Percentiles rank a stretch among this genome's conserved stretches.
These are phyloP conservation scores for Nemania sp. DNA, from an alignment of 2,329 filamentous ascomycete species.

Conservation along the genomic window DNA sequence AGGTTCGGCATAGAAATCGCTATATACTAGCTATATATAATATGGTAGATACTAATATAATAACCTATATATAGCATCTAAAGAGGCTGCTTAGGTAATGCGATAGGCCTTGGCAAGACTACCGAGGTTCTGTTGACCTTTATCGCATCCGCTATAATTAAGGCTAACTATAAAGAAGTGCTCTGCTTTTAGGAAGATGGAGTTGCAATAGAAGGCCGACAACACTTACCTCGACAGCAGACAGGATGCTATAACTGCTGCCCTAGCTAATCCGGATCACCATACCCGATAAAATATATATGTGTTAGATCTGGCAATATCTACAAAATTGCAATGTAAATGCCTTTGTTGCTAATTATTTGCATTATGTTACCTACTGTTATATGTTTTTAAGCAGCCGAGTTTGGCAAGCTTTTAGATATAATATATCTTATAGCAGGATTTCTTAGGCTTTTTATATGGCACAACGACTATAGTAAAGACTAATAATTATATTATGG, in stretches of 20 bases:
- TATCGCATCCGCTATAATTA: conserved; percentile 7
- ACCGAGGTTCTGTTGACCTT: background rate
- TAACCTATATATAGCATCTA: background rate
- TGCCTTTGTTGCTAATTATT: conserved; percentile 1
- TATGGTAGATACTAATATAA: conserved; percentile 10
- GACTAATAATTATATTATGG: background rate
- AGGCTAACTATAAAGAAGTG: conserved; percentile 1
- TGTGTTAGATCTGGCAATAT: background rate
- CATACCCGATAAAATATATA: conserved; percentile 1
- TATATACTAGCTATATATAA: conserved; percentile 1
- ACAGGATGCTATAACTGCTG: background rate
- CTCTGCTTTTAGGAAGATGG: background rate
- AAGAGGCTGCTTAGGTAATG: background rate
- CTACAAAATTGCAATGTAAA: conserved; percentile 1
- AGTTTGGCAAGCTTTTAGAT: background rate
- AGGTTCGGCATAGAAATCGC: conserved; percentile 5
- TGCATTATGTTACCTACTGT: background rate
- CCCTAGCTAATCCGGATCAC: background rate
- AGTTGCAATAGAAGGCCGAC: background rate
- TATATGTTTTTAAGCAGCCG: background rate
- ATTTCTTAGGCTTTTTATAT: background rate
- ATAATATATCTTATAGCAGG: background rate
- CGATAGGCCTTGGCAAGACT: conserved; percentile 6
- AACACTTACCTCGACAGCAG: conserved; percentile 1
- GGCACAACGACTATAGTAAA: background rate